Evolutionary conservation across 306 rosid species (phyloP), one percentile per base, ranked within the genome.

Genomic region (Corylus heterophylla): DNA sequence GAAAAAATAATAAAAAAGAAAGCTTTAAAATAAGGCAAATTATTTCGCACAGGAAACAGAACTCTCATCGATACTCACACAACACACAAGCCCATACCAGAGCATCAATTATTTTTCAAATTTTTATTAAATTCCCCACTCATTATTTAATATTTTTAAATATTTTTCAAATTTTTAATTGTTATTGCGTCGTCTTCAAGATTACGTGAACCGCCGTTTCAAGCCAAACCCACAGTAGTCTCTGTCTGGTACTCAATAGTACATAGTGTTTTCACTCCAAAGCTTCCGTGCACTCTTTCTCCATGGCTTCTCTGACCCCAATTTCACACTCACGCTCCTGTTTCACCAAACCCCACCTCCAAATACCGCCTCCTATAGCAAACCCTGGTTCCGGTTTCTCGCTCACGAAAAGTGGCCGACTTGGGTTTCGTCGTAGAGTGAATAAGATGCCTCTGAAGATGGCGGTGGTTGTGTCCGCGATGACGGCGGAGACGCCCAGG

Each of bases 281-380:
- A 27, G 27, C 0, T 86, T 84, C 31, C 92, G 87, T 88, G 79
- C 85, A 87, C 73, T 22, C 45, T 59, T 44, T 29, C 61, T 58
- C 79, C 48, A 94, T 95, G 99, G 96, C 98, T 79, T 93, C 97
- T 73, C 75, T 86, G 13, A 69, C 78, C 22, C 81, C 86, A n/a
- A 25, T 90, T 44, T 88, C 91, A 67, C 92, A 90, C 63, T 69
- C 89, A 35, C 92, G 86, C 8, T 74, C 90, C 17, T 74, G 73
- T 31, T 82, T 78, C 27, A 78, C 45, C 4, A 86, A 89, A 17
- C 63, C 76, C 69, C 84, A 56, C 42, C 20, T 81, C 80, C 77
- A 35, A 8, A 1, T 29, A 4, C 69, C 84, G 5, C 52, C 78
- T 13, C 56, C 56, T 3, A 37, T 52, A 0, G 0, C 72, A 7